phyloP scores from a whole-genome alignment of 2,329 filamentous ascomycete genomes.

The Chlorencoelia australis region DNA sequence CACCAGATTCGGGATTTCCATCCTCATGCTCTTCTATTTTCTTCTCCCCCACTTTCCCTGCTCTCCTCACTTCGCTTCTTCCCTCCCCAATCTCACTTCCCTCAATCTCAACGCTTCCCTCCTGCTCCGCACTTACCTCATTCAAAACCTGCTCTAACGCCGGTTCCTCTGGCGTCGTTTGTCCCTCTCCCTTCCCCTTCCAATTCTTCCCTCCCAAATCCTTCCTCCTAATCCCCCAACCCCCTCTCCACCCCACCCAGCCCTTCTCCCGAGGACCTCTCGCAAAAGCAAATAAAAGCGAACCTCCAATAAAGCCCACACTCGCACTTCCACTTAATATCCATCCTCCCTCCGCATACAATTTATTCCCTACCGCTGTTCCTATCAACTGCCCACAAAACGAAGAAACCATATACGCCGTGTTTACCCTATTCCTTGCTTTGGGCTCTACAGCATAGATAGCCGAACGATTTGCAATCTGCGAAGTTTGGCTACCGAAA shows the following conservation, averaged over 20 bases:
- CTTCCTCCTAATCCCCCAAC: conserved; percentile 36
- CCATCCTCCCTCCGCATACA: conserved; percentile 49
- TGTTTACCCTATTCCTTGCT: conserved; percentile 67
- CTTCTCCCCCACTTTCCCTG: no score
- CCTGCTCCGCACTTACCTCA: no score
- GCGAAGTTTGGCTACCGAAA: conserved; percentile 60
- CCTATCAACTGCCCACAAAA: conserved; percentile 71
- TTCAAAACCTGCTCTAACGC: no score
- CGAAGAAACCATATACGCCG: conserved; percentile 67
- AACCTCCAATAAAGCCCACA: conserved; percentile 41
- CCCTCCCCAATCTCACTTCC: no score
- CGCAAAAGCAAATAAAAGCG: conserved; percentile 35
- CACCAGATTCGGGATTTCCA: no score
- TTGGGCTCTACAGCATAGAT: conserved; percentile 65
- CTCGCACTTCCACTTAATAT: conserved; percentile 44
- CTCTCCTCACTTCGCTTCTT: no score
- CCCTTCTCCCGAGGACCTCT: conserved; percentile 46
- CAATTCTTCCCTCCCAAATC: conserved; percentile 14
- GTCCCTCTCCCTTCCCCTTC: conserved; percentile 10
- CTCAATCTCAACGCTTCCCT: no score
- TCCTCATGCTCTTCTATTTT: no score
- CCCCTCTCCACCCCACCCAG: conserved; percentile 52
- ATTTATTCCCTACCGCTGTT: conserved; percentile 45
- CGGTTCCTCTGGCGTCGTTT: no score
- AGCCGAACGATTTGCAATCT: conserved; percentile 61